A percentile compares a stretch with the other conserved stretches of the same genome.
These are phyloP conservation scores for Fusarium circinatum DNA, from an alignment of 2,329 filamentous ascomycete genomes.

Conservation along the genomic window DNA sequence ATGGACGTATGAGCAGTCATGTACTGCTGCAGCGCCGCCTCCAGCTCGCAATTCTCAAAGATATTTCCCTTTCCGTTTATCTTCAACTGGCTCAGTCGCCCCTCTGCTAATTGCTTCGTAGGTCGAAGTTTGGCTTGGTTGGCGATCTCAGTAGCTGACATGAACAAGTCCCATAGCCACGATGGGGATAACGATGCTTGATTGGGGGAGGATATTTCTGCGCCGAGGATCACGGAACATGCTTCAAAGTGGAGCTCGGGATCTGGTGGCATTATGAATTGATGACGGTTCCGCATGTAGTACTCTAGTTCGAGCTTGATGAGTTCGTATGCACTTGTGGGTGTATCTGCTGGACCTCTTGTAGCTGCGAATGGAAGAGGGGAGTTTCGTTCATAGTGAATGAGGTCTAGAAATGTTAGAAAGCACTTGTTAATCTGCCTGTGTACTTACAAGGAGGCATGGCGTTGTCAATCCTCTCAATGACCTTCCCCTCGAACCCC, in stretches of 20 bases:
- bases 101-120: slow-evolving; percentile 25
- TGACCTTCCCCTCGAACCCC: slow-evolving; percentile 53
- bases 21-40: slow-evolving; percentile 23
- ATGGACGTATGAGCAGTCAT: slow-evolving; percentile 16
- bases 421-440: accelerated
- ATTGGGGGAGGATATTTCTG: slow-evolving; percentile 26
- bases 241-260: slow-evolving; percentile 29
- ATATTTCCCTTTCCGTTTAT: slow-evolving; percentile 36
- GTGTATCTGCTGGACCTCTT: slow-evolving; percentile 33
- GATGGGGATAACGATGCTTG: slow-evolving; percentile 20
- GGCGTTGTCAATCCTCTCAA: slow-evolving; percentile 54
- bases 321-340: slow-evolving; percentile 33
- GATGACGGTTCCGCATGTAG: slow-evolving; percentile 27
- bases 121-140: slow-evolving; percentile 28
- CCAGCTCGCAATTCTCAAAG: slow-evolving; percentile 34
- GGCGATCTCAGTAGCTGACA: slow-evolving; percentile 24
- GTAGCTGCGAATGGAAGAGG: slow-evolving; percentile 33
- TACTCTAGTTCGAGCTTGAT: slow-evolving; percentile 35
- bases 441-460: slow-evolving; percentile 52
- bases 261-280: slow-evolving; percentile 20
- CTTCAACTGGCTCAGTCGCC: slow-evolving; percentile 24
- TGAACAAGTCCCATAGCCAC: slow-evolving; percentile 36
- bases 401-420: slow-evolving; percentile 28
- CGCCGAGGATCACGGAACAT: slow-evolving; percentile 27
- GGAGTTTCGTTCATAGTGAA: slow-evolving; percentile 35